Percentiles rank a stretch among this genome's conserved stretches.
phyloP scores from a whole-genome alignment of 495 filamentous ascomycete genomes.

The Penicillium maclennaniae region DNA sequence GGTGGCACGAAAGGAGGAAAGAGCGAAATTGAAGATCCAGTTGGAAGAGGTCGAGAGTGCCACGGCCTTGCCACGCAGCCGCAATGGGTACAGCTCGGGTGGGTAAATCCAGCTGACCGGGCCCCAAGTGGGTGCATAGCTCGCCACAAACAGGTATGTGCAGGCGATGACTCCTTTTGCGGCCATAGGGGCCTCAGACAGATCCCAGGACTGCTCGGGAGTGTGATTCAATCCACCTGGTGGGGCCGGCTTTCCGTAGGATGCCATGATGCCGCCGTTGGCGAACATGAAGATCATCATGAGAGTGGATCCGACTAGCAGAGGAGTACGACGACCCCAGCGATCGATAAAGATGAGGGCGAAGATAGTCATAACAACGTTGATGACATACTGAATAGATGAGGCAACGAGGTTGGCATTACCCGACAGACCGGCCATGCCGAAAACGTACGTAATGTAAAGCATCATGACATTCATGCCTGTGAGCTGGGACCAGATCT shows the following conservation, averaged over 20 bases:
- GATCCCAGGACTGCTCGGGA: constrained; percentile 35
- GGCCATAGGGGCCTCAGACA: constrained; percentile 27
- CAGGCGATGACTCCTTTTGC: constrained; percentile 59
- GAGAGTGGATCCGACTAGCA: constrained; percentile 59
- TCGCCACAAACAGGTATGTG: constrained; percentile 63
- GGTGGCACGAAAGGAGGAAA: constrained; percentile 78
- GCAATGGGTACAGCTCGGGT: constrained; percentile 63
- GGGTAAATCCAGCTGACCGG: constrained; percentile 67
- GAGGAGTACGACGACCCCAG: constrained; percentile 62
- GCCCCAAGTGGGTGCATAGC: constrained; percentile 58
- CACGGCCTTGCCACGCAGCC: constrained; percentile 63
- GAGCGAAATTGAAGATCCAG: constrained; percentile 79
- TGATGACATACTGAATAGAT: constrained; percentile 71
- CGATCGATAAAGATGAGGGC: constrained; percentile 57
- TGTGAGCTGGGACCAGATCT: constrained; percentile 81
- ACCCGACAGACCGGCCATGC: constrained; percentile 62
- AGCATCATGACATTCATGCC: constrained; percentile 89
- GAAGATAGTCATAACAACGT: constrained; percentile 51
- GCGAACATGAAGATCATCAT: constrained; percentile 68
- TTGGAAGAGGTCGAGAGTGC: constrained; percentile 68
- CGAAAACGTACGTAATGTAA: constrained; percentile 62
- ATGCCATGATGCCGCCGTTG: constrained; percentile 65
- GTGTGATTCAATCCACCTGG: constrained; percentile 38
- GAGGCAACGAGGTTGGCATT: constrained; percentile 57
- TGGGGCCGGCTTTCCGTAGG: constrained; percentile 49